phyloP scores from a whole-genome alignment of 495 filamentous ascomycete species.

The Coniosporium apollinis region DNA sequence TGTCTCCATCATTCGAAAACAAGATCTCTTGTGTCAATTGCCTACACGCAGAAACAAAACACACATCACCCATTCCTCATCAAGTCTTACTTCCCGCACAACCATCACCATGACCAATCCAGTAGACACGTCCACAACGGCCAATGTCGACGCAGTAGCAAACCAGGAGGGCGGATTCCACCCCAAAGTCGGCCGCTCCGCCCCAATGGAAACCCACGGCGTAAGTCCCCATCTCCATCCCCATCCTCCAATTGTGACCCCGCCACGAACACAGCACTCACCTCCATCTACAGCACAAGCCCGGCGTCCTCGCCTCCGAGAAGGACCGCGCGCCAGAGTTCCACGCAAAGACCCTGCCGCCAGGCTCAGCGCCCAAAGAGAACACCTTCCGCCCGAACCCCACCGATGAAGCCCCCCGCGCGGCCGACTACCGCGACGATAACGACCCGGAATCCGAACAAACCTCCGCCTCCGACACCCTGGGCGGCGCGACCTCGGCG shows the following conservation, averaged over 20 bases:
- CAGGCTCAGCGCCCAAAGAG: conserved; percentile 48
- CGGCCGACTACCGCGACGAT: conserved; percentile 22
- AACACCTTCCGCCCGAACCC: conserved; percentile 43
- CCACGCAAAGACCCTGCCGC: conserved; percentile 38
- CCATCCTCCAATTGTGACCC: not conserved
- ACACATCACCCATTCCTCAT: too few species aligned
- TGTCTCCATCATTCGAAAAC: too few species aligned
- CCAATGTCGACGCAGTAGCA: conserved; percentile 37
- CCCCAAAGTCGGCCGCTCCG: conserved; percentile 26
- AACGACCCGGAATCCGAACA: conserved; percentile 19
- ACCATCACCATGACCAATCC: not conserved
- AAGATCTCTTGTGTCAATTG: too few species aligned
- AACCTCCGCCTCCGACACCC: conserved; percentile 32
- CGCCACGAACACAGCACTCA: not conserved
- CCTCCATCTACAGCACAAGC: conserved; percentile 38
- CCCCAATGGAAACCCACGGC: conserved; percentile 36
- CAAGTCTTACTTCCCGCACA: too few species aligned
- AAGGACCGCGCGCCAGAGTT: conserved; percentile 47
- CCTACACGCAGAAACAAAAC: too few species aligned
- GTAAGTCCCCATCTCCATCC: conserved; percentile 26
- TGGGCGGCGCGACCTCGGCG: conserved; percentile 44
- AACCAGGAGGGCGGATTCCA: conserved; percentile 40
- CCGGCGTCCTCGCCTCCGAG: conserved; percentile 40
- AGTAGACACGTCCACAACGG: conserved; percentile 33
- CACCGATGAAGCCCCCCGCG: conserved; percentile 29